phyloP scores from a whole-genome alignment of 1,284 basidiomycete genomes.

The Puccinia horiana region DNA sequence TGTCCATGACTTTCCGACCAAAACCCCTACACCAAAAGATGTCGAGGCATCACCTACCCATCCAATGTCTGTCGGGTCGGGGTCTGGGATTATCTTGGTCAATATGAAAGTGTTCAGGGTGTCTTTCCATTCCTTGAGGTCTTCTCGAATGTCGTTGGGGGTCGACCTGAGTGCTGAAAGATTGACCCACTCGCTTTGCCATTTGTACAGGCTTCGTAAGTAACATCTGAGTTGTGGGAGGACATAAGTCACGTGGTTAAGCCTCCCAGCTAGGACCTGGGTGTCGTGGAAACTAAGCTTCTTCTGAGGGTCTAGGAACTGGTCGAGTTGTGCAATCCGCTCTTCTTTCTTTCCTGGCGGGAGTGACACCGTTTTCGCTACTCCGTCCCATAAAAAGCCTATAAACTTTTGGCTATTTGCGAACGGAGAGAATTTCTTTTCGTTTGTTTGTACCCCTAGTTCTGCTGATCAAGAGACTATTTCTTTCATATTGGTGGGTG shows the following conservation, averaged over 20 bases:
- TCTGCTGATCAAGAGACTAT: neutral
- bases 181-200: too few species aligned
- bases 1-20: too few species aligned
- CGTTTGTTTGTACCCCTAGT: constrained; percentile 3
- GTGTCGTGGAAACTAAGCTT: too few species aligned
- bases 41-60: neutral
- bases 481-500: neutral
- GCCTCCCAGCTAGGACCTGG: too few species aligned
- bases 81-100: neutral
- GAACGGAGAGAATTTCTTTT: neutral
- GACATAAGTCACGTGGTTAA: too few species aligned
- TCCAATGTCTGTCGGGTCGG: neutral
- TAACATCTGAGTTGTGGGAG: too few species aligned
- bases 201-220: too few species aligned
- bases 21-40: too few species aligned
- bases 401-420: neutral
- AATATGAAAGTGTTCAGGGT: neutral
- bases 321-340: neutral
- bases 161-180: neutral
- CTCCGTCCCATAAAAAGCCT: constrained; percentile 8
- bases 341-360: neutral
- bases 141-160: neutral
- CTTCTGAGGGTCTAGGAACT: too few species aligned
- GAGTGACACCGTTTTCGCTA: neutral
- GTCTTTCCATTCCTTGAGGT: neutral